A percentile compares a stretch with the other conserved stretches of the same genome.
Evolutionary conservation across 345 rosid species (phyloP).

Genomic region (Dovyalis caffra): DNA sequence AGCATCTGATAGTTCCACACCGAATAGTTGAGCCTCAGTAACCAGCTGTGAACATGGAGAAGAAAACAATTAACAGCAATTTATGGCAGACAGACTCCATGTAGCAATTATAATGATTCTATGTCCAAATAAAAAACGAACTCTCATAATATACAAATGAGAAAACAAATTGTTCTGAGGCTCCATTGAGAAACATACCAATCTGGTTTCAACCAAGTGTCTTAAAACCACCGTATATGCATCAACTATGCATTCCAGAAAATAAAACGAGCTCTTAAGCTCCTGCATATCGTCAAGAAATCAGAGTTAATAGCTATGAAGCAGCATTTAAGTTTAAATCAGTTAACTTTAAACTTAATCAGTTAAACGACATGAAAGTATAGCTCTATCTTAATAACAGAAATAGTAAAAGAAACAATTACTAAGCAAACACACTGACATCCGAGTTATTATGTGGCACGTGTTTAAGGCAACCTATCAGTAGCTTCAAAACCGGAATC

Average conservation of each 20-base stretch:
- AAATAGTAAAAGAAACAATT: neutral
- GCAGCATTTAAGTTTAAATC: conserved; percentile 7
- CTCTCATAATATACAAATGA: neutral
- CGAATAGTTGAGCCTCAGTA: conserved; percentile 53
- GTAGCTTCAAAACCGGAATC: conserved; percentile 56
- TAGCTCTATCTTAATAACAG: neutral
- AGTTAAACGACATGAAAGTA: neutral
- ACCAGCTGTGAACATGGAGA: conserved; percentile 40
- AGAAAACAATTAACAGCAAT: conserved; percentile 8
- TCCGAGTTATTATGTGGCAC: conserved; percentile 44
- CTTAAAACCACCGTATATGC: conserved; percentile 62
- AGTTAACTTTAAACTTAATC: neutral
- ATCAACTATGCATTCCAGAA: conserved; percentile 54
- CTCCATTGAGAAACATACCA: conserved; percentile 41
- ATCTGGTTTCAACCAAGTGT: conserved; percentile 41
- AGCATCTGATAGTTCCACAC: conserved; percentile 54
- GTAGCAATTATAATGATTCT: neutral
- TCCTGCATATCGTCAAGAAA: conserved; percentile 52
- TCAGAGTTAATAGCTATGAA: conserved; percentile 7
- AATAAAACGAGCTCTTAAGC: conserved; percentile 37
- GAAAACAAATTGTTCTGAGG: neutral
- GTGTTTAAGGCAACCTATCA: conserved; percentile 53
- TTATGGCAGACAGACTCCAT: neutral
- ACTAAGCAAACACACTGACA: conserved; percentile 41
- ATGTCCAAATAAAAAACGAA: neutral